Conservation (phyloP, 139 green algal genomes). For the Picochlorum sp. region DNA sequence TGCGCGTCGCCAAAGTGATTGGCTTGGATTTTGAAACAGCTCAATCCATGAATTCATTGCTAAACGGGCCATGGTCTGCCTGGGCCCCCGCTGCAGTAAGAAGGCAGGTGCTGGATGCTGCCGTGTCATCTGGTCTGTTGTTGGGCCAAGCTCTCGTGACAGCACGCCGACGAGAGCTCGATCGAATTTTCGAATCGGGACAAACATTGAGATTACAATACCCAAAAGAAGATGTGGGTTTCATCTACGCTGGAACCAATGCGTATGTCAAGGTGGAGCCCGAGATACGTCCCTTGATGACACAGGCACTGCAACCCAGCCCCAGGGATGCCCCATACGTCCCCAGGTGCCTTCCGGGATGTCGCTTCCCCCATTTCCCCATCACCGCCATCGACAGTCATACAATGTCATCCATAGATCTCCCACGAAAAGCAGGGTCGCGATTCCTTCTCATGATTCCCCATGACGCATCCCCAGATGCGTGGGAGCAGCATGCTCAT, state of each 20-base stretch:
- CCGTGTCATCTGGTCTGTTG: constrained; percentile 31
- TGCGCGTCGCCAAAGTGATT: constrained; percentile 60
- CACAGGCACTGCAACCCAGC: constrained; percentile 10
- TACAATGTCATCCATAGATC: background rate
- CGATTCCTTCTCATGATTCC: too few relatives aligned
- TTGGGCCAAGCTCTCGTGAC: constrained; percentile 17
- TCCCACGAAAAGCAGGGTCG: background rate
- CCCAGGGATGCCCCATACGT: constrained; percentile 29
- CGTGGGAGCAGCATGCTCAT: too few relatives aligned
- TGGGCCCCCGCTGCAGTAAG: constrained; percentile 6
- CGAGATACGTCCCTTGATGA: background rate
- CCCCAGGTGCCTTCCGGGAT: constrained; percentile 39
- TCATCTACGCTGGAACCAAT: constrained; percentile 43
- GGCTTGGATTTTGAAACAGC: constrained; percentile 70
- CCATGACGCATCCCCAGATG: too few relatives aligned
- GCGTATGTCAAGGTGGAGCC: background rate
- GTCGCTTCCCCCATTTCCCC: constrained; percentile 52
- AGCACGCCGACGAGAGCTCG: constrained; percentile 28
- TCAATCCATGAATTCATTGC: constrained; percentile 38
- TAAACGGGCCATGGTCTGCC: constrained; percentile 8
- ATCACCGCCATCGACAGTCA: background rate
- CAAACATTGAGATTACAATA: constrained; percentile 81
- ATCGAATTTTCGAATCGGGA: constrained; percentile 49
- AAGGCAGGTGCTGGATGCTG: constrained; percentile 22
- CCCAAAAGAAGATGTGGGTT: constrained; percentile 84